phyloP scores from a whole-genome alignment of 2,329 filamentous ascomycete genomes.

The Emmonsia crescens region DNA sequence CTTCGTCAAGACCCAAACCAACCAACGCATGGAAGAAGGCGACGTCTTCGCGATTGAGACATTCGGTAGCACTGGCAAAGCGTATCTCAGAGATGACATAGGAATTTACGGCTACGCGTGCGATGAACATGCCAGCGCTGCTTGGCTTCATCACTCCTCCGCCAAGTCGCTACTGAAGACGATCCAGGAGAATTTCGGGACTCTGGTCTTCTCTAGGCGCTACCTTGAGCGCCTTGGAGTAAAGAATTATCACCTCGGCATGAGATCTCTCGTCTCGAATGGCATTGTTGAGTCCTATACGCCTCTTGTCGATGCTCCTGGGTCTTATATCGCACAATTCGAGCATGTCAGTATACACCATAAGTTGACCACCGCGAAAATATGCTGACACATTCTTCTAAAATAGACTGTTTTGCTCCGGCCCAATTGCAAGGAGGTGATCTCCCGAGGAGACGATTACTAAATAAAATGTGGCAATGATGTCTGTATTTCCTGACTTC shows the following conservation, averaged over 20 bases:
- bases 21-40: slow-evolving; percentile 48
- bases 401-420: slow-evolving; percentile 39
- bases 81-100: slow-evolving; percentile 39
- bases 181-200: slow-evolving; percentile 53
- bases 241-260: slow-evolving; percentile 48
- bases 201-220: slow-evolving; percentile 49
- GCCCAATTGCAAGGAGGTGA: slow-evolving; percentile 39
- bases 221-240: slow-evolving; percentile 55
- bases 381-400: slow-evolving; percentile 8
- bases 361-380: slow-evolving; percentile 17
- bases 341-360: slow-evolving; percentile 39
- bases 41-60: slow-evolving; percentile 51
- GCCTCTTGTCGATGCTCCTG: slow-evolving; percentile 47
- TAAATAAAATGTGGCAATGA: slow-evolving; percentile 18
- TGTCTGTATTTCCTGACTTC: neutral
- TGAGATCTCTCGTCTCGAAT: slow-evolving; percentile 47
- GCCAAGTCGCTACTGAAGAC: slow-evolving; percentile 48
- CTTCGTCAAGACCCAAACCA: slow-evolving; percentile 41
- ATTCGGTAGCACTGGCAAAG: slow-evolving; percentile 46
- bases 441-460: slow-evolving; percentile 45
- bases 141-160: slow-evolving; percentile 41
- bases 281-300: slow-evolving; percentile 48
- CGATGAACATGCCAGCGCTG: slow-evolving; percentile 27
- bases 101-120: slow-evolving; percentile 46
- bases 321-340: slow-evolving; percentile 54